These are phyloP conservation scores for Starmerella roubikii DNA, from an alignment of 805 yeast genomes.

Conservation along the genomic window DNA sequence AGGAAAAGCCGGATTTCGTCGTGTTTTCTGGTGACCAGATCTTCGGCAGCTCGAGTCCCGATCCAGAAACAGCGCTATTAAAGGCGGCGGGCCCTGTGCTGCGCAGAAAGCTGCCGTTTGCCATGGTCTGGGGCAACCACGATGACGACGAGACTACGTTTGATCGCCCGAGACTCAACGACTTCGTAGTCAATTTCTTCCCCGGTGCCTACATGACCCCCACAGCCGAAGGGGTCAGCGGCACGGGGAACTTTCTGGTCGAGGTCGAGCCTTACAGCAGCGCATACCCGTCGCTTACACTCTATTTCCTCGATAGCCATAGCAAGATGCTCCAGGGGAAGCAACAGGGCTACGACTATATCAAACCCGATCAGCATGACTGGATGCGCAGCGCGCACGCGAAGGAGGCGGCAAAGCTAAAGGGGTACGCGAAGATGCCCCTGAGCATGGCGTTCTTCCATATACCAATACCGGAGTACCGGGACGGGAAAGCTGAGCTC, in stretches of 20 bases:
- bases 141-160: conserved; percentile 81
- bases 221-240: conserved; percentile 55
- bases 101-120: conserved; percentile 59
- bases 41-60: conserved; percentile 67
- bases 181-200: conserved; percentile 36
- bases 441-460: conserved; percentile 86
- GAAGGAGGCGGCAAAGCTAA: conserved; percentile 23
- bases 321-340: conserved; percentile 49
- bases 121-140: conserved; percentile 82
- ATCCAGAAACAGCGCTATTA: conserved; percentile 66
- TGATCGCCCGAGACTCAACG: conserved; percentile 46
- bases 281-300: conserved; percentile 35
- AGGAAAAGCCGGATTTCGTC: conserved; percentile 73
- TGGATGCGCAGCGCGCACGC: conserved; percentile 34
- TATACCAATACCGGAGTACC: conserved; percentile 81
- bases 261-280: conserved; percentile 25
- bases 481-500: conserved; percentile 26
- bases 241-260: conserved; percentile 71
- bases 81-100: conserved; percentile 66
- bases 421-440: conserved; percentile 32
- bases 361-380: conserved; percentile 54
- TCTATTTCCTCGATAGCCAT: conserved; percentile 79
- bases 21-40: conserved; percentile 87
- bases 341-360: conserved; percentile 64
- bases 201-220: conserved; percentile 41